Conservation (phyloP, 352 stramenopile genomes). For the Blastocystis sp. region DNA sequence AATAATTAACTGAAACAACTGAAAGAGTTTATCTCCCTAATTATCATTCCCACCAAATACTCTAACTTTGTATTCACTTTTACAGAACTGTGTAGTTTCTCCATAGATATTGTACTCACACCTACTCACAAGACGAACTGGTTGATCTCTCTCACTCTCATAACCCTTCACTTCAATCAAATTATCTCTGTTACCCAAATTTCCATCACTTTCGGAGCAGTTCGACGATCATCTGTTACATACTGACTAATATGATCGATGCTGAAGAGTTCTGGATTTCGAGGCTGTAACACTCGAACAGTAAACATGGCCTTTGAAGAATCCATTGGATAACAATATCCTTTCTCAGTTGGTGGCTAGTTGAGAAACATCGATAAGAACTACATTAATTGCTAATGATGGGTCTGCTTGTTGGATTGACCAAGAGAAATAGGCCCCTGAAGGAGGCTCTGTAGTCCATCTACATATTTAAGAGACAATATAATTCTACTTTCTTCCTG, state of each 20-base stretch:
- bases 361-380: not conserved
- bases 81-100: conserved; percentile 42
- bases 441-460: conserved; percentile 34
- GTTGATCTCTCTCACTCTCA: not conserved
- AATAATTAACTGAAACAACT: conserved; percentile 23
- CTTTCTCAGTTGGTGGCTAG: conserved; percentile 52
- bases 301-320: conserved; percentile 23
- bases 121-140: not conserved
- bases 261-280: conserved; percentile 9
- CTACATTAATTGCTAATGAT: conserved; percentile 24
- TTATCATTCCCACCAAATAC: not conserved
- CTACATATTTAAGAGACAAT: not conserved
- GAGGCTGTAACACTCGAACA: not conserved
- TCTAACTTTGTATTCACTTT: not conserved
- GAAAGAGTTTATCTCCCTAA: conserved; percentile 4
- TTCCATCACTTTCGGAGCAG: conserved; percentile 1
- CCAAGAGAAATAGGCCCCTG: not conserved
- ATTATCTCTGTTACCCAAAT: not conserved
- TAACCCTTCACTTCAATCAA: not conserved
- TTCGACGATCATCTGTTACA: conserved; percentile 47
- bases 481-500: not conserved
- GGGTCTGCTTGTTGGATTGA: not conserved
- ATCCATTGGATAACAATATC: conserved; percentile 56
- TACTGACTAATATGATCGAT: conserved; percentile 49
- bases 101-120: conserved; percentile 43